Conservation (phyloP, 176 grass and related monocot species). For the Musa beccarii region DNA sequence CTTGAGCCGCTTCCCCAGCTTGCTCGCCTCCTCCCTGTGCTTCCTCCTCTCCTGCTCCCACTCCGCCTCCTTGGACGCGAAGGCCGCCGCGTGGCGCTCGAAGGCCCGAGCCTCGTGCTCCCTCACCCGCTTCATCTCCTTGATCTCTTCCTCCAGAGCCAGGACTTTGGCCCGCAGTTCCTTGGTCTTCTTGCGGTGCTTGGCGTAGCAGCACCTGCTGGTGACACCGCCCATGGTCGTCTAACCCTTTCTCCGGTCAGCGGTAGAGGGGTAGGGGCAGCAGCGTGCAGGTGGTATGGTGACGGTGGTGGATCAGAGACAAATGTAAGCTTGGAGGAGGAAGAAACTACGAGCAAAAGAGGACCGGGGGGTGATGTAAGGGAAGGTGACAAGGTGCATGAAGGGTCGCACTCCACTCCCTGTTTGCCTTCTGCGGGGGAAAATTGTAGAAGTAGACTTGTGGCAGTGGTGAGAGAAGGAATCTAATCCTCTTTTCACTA, state of each 20-base stretch:
- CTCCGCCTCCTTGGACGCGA: slow-evolving; percentile 32
- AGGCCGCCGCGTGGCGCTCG: slow-evolving; percentile 25
- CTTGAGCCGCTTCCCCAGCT: slow-evolving; percentile 19
- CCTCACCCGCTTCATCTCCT: slow-evolving; percentile 19
- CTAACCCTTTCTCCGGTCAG: neutral
- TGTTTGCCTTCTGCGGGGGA: neutral
- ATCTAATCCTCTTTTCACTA: neutral
- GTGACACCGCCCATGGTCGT: slow-evolving; percentile 20
- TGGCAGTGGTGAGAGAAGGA: neutral
- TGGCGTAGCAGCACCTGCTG: slow-evolving; percentile 22
- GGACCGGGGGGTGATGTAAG: slow-evolving; percentile 4
- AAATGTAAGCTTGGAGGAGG: slow-evolving; percentile 3
- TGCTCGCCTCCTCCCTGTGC: slow-evolving; percentile 21
- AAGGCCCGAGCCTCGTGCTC: slow-evolving; percentile 20
- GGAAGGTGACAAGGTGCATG: slow-evolving; percentile 27
- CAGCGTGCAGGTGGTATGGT: neutral
- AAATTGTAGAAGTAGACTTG: neutral
- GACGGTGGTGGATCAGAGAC: neutral
- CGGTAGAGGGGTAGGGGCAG: slow-evolving; percentile 1
- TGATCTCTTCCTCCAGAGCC: slow-evolving; percentile 29
- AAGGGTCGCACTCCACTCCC: slow-evolving; percentile 20
- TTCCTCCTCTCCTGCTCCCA: slow-evolving; percentile 31
- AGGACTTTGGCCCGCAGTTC: slow-evolving; percentile 20
- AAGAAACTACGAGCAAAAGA: neutral
- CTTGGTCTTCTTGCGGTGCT: neutral